Percentiles rank a stretch among this genome's conserved stretches.
phyloP scores from a whole-genome alignment of 768 basidiomycete genomes.

The Russula brevipes region DNA sequence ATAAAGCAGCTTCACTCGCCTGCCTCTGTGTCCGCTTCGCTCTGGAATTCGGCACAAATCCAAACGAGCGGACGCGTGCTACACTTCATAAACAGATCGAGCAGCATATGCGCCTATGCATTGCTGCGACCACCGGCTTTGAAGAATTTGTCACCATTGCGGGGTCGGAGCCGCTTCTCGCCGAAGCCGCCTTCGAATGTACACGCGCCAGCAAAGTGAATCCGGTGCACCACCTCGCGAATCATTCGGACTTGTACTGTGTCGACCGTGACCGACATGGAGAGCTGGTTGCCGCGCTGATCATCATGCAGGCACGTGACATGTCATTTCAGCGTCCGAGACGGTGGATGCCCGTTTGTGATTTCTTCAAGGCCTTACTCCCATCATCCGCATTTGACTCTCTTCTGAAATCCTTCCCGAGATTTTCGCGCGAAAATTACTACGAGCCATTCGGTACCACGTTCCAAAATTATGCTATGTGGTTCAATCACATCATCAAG shows the following conservation, averaged over 20 bases:
- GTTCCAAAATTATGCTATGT: not conserved
- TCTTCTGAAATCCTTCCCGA: not conserved
- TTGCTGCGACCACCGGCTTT: not conserved
- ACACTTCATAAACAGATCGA: not conserved
- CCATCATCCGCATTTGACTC: not conserved
- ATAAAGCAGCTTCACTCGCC: not conserved
- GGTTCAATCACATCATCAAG: constrained; percentile 4
- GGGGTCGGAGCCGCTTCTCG: not conserved
- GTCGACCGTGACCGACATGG: not conserved
- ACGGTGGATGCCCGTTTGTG: not conserved
- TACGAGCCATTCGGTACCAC: not conserved
- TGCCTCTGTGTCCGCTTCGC: not conserved
- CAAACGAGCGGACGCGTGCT: too few species aligned
- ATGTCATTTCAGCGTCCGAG: not conserved
- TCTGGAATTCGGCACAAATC: too few species aligned
- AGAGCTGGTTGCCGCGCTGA: not conserved
- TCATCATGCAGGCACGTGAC: constrained; percentile 5
- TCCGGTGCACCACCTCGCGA: not conserved
- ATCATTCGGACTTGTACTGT: not conserved
- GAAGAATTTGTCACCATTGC: not conserved
- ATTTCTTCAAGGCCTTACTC: not conserved
- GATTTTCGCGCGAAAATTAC: not conserved
- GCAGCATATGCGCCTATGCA: not conserved
- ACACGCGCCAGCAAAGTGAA: not conserved
- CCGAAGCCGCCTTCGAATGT: not conserved